These are phyloP conservation scores for Rhytidhysteron rufulum DNA, from an alignment of 2,329 filamentous ascomycete species.

Conservation along the genomic window DNA sequence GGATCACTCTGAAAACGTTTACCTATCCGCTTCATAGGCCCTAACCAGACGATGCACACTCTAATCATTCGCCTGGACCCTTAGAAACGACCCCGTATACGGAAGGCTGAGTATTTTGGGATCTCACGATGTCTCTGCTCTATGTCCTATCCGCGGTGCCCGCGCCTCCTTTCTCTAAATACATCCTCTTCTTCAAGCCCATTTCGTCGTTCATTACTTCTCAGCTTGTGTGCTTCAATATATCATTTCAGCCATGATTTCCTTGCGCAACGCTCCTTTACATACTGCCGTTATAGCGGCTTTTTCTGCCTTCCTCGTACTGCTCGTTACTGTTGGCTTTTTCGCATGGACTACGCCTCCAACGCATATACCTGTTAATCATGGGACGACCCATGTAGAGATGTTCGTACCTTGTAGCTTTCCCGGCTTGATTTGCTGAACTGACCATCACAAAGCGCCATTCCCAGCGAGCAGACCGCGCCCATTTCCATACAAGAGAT, in stretches of 20 bases:
- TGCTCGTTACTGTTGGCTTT: slow-evolving; percentile 32
- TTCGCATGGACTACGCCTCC: slow-evolving; percentile 29
- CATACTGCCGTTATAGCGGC: slow-evolving; percentile 17
- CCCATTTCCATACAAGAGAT: slow-evolving; percentile 29
- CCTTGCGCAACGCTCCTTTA: neutral
- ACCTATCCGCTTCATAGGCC: too few species aligned
- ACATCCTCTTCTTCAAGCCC: neutral
- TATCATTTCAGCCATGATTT: neutral
- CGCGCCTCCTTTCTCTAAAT: neutral
- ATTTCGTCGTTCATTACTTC: neutral
- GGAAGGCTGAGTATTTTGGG: neutral
- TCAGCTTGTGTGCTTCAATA: neutral
- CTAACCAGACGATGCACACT: too few species aligned
- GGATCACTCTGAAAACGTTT: too few species aligned
- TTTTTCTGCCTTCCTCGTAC: slow-evolving; percentile 22
- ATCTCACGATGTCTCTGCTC: neutral
- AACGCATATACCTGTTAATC: slow-evolving; percentile 19
- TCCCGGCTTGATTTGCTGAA: neutral
- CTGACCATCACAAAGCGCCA: slow-evolving; percentile 13
- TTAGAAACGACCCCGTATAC: too few species aligned
- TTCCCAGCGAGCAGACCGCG: slow-evolving; percentile 14
- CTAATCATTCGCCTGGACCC: too few species aligned
- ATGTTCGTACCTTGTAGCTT: slow-evolving; percentile 21
- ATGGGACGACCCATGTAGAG: slow-evolving; percentile 17
- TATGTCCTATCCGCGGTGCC: neutral